phyloP scores from a whole-genome alignment of 179 eudicot species.

The Silene vulgaris region DNA sequence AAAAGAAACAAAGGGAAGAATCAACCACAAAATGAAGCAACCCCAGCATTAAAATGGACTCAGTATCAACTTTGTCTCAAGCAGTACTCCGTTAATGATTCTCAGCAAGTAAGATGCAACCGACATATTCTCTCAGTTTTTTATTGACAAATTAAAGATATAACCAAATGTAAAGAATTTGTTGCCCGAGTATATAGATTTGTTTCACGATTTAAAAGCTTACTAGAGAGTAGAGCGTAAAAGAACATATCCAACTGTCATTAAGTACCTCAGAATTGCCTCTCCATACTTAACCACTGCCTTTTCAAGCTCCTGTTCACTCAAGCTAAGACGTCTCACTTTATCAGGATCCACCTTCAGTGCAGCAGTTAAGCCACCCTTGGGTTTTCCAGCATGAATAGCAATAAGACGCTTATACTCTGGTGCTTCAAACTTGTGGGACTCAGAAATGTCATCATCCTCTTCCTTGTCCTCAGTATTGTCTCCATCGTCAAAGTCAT shows the following conservation, averaged over 20 bases:
- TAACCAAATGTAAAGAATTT: neutral
- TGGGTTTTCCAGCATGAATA: constrained; percentile 94
- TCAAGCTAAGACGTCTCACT: constrained; percentile 95
- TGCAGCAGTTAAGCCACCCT: constrained; percentile 75
- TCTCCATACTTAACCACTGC: constrained; percentile 53
- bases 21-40: too few relatives aligned
- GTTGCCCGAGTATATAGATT: neutral
- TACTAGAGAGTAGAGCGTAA: neutral
- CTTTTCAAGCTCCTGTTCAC: constrained; percentile 81
- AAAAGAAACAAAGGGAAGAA: neutral
- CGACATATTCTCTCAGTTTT: neutral
- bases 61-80: neutral
- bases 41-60: neutral
- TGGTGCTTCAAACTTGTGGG: constrained; percentile 46
- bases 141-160: neutral
- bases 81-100: neutral
- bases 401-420: constrained; percentile 76
- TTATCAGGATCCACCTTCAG: constrained; percentile 61
- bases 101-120: neutral
- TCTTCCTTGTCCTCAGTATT: constrained; percentile 45
- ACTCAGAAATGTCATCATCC: constrained; percentile 34
- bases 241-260: neutral
- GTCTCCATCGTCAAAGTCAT: constrained; percentile 45
- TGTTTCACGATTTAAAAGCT: neutral
- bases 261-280: constrained; percentile 70